Conservation (phyloP, 164 flowering plant genomes). For the Tetrastigma voinierianum region DNA sequence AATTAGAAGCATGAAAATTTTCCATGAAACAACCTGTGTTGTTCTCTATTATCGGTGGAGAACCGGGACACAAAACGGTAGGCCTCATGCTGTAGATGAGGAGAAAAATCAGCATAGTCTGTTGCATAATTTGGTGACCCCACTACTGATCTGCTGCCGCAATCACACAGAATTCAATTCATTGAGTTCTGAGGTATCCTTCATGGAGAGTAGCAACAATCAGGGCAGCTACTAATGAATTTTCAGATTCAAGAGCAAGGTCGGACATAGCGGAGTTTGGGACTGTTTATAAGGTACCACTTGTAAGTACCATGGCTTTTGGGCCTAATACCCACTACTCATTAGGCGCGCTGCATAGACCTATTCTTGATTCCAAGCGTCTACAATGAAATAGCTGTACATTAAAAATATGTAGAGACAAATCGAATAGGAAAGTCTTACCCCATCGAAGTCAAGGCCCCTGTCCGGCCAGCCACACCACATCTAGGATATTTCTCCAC, state of each 20-base stretch:
- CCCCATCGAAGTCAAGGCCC: no score
- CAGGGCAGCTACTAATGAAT: conserved; percentile 20
- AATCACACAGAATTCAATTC: not conserved
- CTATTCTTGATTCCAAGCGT: no score
- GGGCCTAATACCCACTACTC: no score
- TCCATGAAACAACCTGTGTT: not conserved
- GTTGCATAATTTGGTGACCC: not conserved
- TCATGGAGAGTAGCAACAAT: conserved; percentile 20
- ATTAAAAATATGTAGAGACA: no score
- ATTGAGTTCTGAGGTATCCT: conserved; percentile 13
- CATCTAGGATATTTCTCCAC: no score
- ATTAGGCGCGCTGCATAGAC: no score
- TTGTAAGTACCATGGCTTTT: no score
- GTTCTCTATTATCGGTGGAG: not conserved
- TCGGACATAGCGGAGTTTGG: conserved; percentile 42
- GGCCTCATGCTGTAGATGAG: conserved; percentile 1
- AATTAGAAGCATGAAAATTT: no score
- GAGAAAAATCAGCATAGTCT: not conserved
- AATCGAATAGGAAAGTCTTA: no score
- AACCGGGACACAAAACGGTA: conserved; percentile 6
- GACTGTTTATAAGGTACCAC: not conserved
- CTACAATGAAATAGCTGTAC: no score
- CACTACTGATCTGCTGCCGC: not conserved
- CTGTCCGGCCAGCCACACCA: no score
- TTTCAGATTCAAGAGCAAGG: conserved; percentile 26